Percentiles rank a stretch among this genome's conserved stretches.
These are phyloP conservation scores for Oenanthe sinensis DNA, from an alignment of 129 eudicot genomes.

Conservation along the genomic window DNA sequence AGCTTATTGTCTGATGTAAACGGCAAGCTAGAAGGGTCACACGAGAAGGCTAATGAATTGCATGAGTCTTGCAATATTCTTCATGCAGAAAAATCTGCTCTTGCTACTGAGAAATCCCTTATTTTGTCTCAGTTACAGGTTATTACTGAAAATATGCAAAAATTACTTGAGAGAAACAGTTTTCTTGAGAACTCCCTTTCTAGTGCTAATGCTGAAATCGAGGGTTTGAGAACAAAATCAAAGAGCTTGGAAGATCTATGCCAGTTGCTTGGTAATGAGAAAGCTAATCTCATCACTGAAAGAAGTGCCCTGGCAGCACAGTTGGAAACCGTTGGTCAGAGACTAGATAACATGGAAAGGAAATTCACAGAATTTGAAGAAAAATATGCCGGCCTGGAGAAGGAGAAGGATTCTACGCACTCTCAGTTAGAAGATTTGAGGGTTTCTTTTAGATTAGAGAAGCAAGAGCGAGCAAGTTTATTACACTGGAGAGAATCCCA, in stretches of 20 bases:
- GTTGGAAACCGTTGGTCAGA: conserved; percentile 55
- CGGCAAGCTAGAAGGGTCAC: conserved; percentile 35
- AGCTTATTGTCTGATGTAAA: conserved; percentile 32
- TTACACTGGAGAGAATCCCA: conserved; percentile 37
- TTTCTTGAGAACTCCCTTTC: conserved; percentile 55
- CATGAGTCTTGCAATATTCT: conserved; percentile 48
- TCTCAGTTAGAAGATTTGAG: conserved; percentile 47
- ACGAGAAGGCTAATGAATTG: conserved; percentile 30
- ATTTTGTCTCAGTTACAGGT: conserved; percentile 68
- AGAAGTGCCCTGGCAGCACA: conserved; percentile 47
- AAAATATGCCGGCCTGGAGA: conserved; percentile 49
- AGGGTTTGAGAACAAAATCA: conserved; percentile 66
- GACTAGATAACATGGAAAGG: conserved; percentile 52
- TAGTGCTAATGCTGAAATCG: conserved; percentile 56
- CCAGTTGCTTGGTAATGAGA: conserved; percentile 57
- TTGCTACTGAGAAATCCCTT: conserved; percentile 57
- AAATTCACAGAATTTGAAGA: conserved; percentile 61
- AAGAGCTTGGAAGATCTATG: conserved; percentile 74
- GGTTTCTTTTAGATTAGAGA: conserved; percentile 42
- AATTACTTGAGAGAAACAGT: conserved; percentile 56
- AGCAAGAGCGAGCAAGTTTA: conserved; percentile 57
- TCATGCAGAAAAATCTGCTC: conserved; percentile 56
- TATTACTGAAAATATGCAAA: conserved; percentile 61
- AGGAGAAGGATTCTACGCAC: conserved; percentile 47
- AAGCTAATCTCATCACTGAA: conserved; percentile 56